These are phyloP conservation scores for Escovopsis sp. DNA, from an alignment of 2,329 filamentous ascomycete species.

Conservation along the genomic window DNA sequence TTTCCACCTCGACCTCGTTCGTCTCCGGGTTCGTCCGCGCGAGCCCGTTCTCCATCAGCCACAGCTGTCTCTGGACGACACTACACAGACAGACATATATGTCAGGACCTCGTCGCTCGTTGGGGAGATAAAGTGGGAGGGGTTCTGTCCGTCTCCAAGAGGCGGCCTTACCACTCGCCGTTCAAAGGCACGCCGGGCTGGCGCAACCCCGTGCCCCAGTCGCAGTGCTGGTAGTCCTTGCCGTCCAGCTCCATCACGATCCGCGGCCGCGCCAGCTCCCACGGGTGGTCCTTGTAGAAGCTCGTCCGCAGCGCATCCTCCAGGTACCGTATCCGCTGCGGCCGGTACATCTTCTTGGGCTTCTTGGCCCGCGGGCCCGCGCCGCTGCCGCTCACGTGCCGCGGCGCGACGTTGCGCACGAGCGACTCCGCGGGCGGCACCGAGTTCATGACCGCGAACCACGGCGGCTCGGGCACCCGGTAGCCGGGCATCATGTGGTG, in stretches of 20 bases:
- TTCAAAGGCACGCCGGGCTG: slow-evolving; percentile 65
- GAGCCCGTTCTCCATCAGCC: slow-evolving; percentile 51
- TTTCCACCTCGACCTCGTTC: slow-evolving; percentile 11
- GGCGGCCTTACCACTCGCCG: slow-evolving; percentile 58
- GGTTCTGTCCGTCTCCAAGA: not conserved
- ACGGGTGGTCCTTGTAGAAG: slow-evolving; percentile 91
- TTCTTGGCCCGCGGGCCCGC: slow-evolving; percentile 29
- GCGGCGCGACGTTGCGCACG: slow-evolving; percentile 35
- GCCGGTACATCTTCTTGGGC: slow-evolving; percentile 65
- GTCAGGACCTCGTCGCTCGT: not conserved
- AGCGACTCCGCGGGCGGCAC: slow-evolving; percentile 45
- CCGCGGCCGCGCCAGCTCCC: slow-evolving; percentile 84
- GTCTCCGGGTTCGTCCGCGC: too few relatives aligned
- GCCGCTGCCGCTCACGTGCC: slow-evolving; percentile 24
- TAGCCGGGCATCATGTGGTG: slow-evolving; percentile 22
- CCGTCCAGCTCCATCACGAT: slow-evolving; percentile 77
- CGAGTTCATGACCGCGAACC: slow-evolving; percentile 35
- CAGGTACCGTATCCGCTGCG: slow-evolving; percentile 60
- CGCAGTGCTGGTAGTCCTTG: slow-evolving; percentile 56
- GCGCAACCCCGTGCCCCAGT: slow-evolving; percentile 64
- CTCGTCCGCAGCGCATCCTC: slow-evolving; percentile 68
- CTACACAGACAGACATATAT: slow-evolving; percentile 30
- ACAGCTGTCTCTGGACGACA: slow-evolving; percentile 83
- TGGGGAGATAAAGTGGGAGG: not conserved
- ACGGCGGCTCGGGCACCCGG: slow-evolving; percentile 25